Evolutionary conservation across 768 basidiomycete species (phyloP).

Genomic region (Suillus subaureus): DNA sequence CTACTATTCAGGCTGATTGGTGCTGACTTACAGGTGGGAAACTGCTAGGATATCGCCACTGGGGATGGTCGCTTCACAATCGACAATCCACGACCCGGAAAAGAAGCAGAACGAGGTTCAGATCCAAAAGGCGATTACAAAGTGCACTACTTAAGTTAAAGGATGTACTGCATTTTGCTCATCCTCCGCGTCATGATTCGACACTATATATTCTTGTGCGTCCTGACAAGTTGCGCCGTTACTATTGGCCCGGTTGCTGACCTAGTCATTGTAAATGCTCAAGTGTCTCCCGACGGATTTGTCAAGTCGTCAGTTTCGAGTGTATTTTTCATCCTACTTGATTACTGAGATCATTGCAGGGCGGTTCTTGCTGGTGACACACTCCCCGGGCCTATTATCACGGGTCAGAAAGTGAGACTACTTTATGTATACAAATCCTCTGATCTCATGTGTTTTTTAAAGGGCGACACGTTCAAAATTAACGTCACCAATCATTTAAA

Average conservation of each 20-base stretch:
- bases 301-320: neutral
- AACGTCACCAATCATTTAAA: neutral
- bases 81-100: neutral
- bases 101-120: neutral
- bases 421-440: neutral
- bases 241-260: neutral
- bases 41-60: neutral
- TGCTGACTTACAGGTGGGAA: neutral
- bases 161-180: neutral
- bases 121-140: neutral
- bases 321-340: neutral
- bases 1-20: neutral
- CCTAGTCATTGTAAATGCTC: neutral
- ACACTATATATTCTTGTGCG: neutral
- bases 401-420: neutral
- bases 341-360: neutral
- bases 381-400: neutral
- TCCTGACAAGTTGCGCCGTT: neutral
- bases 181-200: neutral
- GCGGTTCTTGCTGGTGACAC: neutral
- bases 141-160: neutral
- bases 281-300: neutral
- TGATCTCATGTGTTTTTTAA: neutral
- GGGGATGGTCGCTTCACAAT: neutral
- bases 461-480: neutral